These are phyloP conservation scores for Sporothrix humicola DNA, from an alignment of 2,329 filamentous ascomycete species.

Conservation along the genomic window DNA sequence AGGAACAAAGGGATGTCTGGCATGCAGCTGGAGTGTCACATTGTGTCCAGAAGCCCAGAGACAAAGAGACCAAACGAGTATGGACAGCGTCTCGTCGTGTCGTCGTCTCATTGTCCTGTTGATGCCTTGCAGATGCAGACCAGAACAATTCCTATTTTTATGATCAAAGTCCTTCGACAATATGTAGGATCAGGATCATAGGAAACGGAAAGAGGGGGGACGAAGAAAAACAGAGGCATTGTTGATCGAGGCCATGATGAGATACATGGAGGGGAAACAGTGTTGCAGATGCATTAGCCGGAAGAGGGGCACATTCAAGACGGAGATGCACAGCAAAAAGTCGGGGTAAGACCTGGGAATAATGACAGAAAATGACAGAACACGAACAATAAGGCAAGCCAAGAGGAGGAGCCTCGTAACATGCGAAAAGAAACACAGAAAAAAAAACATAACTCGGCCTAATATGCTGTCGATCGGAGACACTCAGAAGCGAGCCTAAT, in stretches of 20 bases:
- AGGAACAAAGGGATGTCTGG: neutral
- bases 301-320: neutral
- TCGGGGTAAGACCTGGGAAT: neutral
- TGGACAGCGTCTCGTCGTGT: neutral
- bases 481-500: constrained; percentile 14
- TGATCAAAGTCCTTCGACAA: neutral
- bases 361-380: neutral
- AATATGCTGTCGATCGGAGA: constrained; percentile 18
- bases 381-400: neutral
- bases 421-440: neutral
- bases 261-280: neutral
- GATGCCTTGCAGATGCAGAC: constrained; percentile 18
- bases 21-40: neutral
- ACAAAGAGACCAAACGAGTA: neutral
- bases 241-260: neutral
- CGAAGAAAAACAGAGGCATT: neutral
- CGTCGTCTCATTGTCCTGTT: neutral
- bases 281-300: constrained; percentile 19
- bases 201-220: neutral
- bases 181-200: constrained; percentile 2
- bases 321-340: constrained; percentile 8
- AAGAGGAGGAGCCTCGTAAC: neutral
- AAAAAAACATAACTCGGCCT: neutral
- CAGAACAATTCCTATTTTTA: neutral
- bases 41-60: neutral